These are phyloP conservation scores for Triglochin maritima DNA, from an alignment of 106 monocot species.

Conservation along the genomic window DNA sequence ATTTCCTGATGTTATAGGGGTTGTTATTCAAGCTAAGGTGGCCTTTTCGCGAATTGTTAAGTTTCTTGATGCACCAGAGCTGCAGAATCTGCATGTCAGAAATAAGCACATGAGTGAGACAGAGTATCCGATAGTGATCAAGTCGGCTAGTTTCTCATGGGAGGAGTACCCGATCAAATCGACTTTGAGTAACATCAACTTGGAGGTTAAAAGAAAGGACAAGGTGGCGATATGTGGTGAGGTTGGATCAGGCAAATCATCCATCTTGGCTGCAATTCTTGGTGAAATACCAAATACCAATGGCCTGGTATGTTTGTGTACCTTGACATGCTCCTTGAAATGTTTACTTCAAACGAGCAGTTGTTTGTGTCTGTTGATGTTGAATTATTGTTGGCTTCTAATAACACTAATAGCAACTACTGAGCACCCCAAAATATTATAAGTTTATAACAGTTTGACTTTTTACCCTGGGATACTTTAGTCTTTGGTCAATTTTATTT, in stretches of 20 bases:
- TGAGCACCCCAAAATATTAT: too few species aligned
- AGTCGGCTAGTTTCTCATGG: conserved; percentile 58
- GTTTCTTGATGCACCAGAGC: conserved; percentile 77
- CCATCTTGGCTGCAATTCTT: conserved; percentile 70
- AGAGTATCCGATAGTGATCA: conserved; percentile 22
- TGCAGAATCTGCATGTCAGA: conserved; percentile 27
- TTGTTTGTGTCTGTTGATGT: too few species aligned
- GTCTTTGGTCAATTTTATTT: too few species aligned
- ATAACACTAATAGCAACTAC: too few species aligned
- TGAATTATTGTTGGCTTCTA: too few species aligned
- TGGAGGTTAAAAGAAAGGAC: conserved; percentile 42
- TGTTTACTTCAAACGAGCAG: too few species aligned
- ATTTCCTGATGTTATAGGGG: conserved; percentile 67
- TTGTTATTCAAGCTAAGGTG: conserved; percentile 78
- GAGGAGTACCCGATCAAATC: conserved; percentile 28
- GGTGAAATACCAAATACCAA: conserved; percentile 62
- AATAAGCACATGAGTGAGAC: conserved; percentile 5
- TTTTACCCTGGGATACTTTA: too few species aligned
- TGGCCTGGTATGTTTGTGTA: conserved; percentile 67
- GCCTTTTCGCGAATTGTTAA: conserved; percentile 52
- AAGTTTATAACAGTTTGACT: too few species aligned
- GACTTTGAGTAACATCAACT: conserved; percentile 39
- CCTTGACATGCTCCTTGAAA: too few species aligned
- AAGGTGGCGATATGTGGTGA: conserved; percentile 92
- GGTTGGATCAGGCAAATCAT: conserved; percentile 90